Base-by-base conservation (phyloP, 345 rosid species). In the Ceriops decandra region DNA sequence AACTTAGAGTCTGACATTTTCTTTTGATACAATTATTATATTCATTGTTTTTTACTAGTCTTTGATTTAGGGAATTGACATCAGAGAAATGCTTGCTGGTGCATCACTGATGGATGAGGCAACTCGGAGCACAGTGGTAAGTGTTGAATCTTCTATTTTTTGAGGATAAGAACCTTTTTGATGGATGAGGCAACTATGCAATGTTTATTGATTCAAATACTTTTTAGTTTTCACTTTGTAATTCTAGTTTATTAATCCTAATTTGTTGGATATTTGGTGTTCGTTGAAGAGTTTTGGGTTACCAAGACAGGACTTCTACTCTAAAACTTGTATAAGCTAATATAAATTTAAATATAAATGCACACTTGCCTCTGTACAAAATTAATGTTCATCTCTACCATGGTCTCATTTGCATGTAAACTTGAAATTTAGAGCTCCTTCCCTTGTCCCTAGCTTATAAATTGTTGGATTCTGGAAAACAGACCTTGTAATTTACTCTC, bases 21-120 rank as follows among this genome's bases (percentile, higher is more conserved):
- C 42, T 67, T 54, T 10, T 10, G 8, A 30, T n/a, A 4, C 30
- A 27, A 21, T 51, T 47, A 20, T 36, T 57, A 64, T 58, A 17
- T 30, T 53, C 66, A 64, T 64, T 52, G 69, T 27, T 63, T 33
- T 47, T 38, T 32, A 53, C 49, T 71, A 57, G 72, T 56, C 65
- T 60, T 70, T 56, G 26, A 58, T 84, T 68, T 84, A 90, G 97
- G 93, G 93, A 47, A 91, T 95, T 70, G 76, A 90, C 78, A 73
- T 95, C 72, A 85, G 93, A 81, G 97, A 80, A 77, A 88, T 95
- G 97, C 99, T 95, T 76, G 72, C 83, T 69, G 99, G 97, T 73
- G 99, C 99, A 67, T 75, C 91, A 53, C 68, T 86, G 81, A 95
- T 95, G 99, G 99, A 95, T 74, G 93, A 85, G 67, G 90, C 91